Base-by-base conservation (phyloP, 2,329 filamentous ascomycete species). In the Stagonosporopsis vannaccii region DNA sequence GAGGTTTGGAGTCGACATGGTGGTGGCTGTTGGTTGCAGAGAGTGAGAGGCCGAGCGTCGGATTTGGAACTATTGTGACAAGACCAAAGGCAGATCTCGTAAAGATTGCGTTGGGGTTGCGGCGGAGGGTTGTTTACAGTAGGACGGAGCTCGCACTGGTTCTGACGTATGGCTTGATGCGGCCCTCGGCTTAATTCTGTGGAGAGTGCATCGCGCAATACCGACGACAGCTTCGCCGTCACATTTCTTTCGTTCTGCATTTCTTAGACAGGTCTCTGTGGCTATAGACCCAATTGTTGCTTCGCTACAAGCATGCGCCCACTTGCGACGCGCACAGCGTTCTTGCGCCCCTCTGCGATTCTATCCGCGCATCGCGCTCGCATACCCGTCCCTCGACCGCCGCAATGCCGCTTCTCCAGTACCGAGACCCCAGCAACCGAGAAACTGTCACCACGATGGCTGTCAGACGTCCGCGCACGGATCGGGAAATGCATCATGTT, bases 401-500 rank as follows among this genome's bases (percentile, higher is more conserved):
- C 36, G 51, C 47, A 26, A 9, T 46, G 26, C 43, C 55, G 50
- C 44, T 49, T 45, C 30, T 40, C 58, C 32, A 49, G 44, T 33
- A 61, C 41, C 40, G 48, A 57, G 25, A 56, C 61, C 20, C 49
- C 71, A 0, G 60, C 70, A 4, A 75, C 75, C 1, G 62, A 69
- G 35, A 61, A 71, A 20, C 47, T 71, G 43, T 77, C 81, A 72
- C 80, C 87, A 17, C 81, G 86, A 70, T 95, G 90, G 90, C 84
- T 92, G 32, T 84, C 86, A 4, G 84, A 88, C 56, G 83, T 89
- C 37, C 89, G 87, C 69, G 69, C 79, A 13, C 84, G 90, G 17
- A 78, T 94, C 25, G 90, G 90, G 2, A 87, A 87, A 76, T 93
- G 91, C 72, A 85, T 94, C 62, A 84, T 83, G 59, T 94, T 92